Base-by-base conservation (phyloP, 805 yeast species). In the Cyberlindnera galapagoensis region DNA sequence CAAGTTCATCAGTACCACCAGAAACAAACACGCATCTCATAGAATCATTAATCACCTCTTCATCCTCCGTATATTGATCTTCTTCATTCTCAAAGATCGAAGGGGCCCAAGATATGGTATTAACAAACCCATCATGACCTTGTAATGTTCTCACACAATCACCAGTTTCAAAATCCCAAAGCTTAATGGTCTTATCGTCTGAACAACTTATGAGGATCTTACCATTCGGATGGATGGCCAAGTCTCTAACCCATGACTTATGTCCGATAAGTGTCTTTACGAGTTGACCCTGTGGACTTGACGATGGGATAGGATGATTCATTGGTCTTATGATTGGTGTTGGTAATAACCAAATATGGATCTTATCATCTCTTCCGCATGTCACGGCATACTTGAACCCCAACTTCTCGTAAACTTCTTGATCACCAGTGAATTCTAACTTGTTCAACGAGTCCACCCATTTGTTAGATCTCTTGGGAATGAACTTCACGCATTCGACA, bases 1-100 rank as follows among this genome's bases (percentile, higher is more conserved):
- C 92, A 45, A 80, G 66, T 50, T 88, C 86, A 59, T 92, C 98
- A 39, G 95, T 85, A 25, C 97, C 97, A 46, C 97, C 95, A 18
- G 94, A 81, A 26, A 79, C 95, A 52, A 92, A 80, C 25, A 76
- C 62, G 44, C 84, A 75, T 47, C 87, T 63, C 63, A 80, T 74
- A 34, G 65, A 64, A 19, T 59, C 52, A 41, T 67, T 65, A 8
- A 69, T 44, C 21, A 47, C 30, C 24, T 49, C 49, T 29, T 59
- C 49, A 17, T 57, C 48, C 18, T 52, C 52, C 5, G 42, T 41
- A 15, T 26, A 39, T 4, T 40, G 48, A 21, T 56, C 54, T 6
- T 53, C 57, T 31, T 51, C 47, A 22, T 41, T 28, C 39, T 42
- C 44, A 38, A 38, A 45, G 3, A 65, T 52, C 1, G 74, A 65